Conservation (phyloP, 495 filamentous ascomycete genomes). For the Aspergillus campestris region DNA sequence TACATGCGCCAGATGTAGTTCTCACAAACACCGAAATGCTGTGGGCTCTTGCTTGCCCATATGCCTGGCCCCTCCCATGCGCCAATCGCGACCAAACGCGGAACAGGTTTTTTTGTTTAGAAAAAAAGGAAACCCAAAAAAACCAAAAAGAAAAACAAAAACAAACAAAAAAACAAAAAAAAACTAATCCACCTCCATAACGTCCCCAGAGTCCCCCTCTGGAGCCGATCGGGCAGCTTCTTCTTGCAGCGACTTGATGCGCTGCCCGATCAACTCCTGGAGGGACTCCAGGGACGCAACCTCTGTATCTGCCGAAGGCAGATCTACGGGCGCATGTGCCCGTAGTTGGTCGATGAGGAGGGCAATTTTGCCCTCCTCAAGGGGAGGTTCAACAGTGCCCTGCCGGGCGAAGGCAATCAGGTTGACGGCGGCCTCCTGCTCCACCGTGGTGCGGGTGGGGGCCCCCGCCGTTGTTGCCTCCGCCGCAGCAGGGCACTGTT, state of each 20-base stretch:
- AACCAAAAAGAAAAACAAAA: constrained; percentile 1
- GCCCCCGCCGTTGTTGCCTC: constrained; percentile 13
- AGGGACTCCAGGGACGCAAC: constrained; percentile 19
- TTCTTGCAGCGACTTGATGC: constrained; percentile 12
- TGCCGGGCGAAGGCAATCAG: constrained; percentile 19
- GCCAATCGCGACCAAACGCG: not conserved
- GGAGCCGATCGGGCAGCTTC: not conserved
- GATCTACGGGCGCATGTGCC: constrained; percentile 13
- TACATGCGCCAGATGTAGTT: too few relatives aligned
- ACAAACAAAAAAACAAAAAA: constrained; percentile 3
- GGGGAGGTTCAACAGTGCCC: constrained; percentile 1
- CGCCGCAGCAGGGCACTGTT: constrained; percentile 2
- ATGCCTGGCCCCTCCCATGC: too few relatives aligned
- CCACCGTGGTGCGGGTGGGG: constrained; percentile 18
- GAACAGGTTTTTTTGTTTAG: constrained; percentile 1
- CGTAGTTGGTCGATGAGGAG: constrained; percentile 24
- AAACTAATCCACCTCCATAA: not conserved
- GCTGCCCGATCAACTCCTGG: constrained; percentile 21
- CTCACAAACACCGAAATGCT: too few relatives aligned
- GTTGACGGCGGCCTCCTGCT: constrained; percentile 23
- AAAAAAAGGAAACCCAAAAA: constrained; percentile 10
- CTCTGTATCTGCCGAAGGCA: constrained; percentile 17
- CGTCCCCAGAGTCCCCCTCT: not conserved
- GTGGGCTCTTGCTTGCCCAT: too few relatives aligned
- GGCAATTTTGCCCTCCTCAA: constrained; percentile 11